phyloP scores from a whole-genome alignment of 164 flowering plant genomes.

The Pachysandra terminalis region DNA sequence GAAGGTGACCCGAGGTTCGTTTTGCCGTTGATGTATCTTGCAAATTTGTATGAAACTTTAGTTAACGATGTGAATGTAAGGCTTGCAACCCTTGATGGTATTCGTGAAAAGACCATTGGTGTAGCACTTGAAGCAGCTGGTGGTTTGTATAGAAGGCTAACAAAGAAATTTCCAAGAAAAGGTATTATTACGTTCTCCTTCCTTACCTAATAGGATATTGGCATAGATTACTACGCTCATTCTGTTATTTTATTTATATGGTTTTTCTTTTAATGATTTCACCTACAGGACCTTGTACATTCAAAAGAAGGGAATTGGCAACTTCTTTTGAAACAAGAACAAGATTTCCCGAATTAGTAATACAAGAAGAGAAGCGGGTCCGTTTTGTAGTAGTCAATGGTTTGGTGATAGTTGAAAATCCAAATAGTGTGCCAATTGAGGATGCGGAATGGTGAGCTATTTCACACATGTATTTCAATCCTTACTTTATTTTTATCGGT shows the following conservation, averaged over 20 bases:
- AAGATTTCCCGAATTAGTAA: slow-evolving; percentile 90
- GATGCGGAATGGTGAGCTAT: slow-evolving; percentile 86
- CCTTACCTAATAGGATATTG: background rate
- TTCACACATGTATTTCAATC: background rate
- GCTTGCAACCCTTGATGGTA: slow-evolving; percentile 68
- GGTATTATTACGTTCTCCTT: slow-evolving; percentile 33
- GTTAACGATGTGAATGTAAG: slow-evolving; percentile 76
- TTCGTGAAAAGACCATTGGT: slow-evolving; percentile 92
- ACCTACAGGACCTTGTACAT: slow-evolving; percentile 58
- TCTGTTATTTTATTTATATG: background rate
- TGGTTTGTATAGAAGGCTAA: slow-evolving; percentile 86
- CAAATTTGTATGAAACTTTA: slow-evolving; percentile 86
- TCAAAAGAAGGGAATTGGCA: slow-evolving; percentile 89
- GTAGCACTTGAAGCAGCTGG: slow-evolving; percentile 99
- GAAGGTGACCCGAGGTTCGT: slow-evolving; percentile 92
- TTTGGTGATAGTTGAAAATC: slow-evolving; percentile 80
- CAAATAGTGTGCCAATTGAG: slow-evolving; percentile 48
- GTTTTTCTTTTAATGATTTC: slow-evolving; percentile 6
- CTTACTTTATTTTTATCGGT: background rate
- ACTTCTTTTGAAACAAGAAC: slow-evolving; percentile 95
- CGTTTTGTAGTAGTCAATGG: slow-evolving; percentile 99
- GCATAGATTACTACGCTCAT: background rate
- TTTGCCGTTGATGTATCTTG: slow-evolving; percentile 96
- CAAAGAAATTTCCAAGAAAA: slow-evolving; percentile 85
- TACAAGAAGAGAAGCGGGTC: slow-evolving; percentile 96